These are phyloP conservation scores for Ogataea salicorniae DNA, from an alignment of 805 yeast genomes.

Conservation along the genomic window DNA sequence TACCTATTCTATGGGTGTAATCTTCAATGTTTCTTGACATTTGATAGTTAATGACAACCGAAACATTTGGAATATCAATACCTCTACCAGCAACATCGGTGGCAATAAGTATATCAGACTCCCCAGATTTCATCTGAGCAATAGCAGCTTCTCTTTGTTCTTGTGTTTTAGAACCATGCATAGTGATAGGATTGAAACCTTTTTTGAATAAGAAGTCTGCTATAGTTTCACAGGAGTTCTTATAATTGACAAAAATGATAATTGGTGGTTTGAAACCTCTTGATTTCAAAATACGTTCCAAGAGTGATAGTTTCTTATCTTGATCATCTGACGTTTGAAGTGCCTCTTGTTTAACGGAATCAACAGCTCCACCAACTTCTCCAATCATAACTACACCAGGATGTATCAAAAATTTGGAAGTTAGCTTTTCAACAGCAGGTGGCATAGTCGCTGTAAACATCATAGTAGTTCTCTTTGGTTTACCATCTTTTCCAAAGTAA, in stretches of 20 bases:
- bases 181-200: slow-evolving; percentile 48
- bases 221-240: slow-evolving; percentile 65
- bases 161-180: slow-evolving; percentile 88
- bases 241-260: slow-evolving; percentile 78
- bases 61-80: slow-evolving; percentile 82
- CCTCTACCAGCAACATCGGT: slow-evolving; percentile 98
- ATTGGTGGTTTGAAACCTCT: slow-evolving; percentile 46
- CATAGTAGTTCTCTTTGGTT: slow-evolving; percentile 56
- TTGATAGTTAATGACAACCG: slow-evolving; percentile 81
- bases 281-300: slow-evolving; percentile 34
- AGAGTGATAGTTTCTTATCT: slow-evolving; percentile 38
- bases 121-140: slow-evolving; percentile 48
- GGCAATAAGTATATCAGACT: slow-evolving; percentile 67
- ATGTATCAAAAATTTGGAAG: slow-evolving; percentile 51
- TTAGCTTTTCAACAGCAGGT: slow-evolving; percentile 59
- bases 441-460: slow-evolving; percentile 97
- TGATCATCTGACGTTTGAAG: slow-evolving; percentile 43
- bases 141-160: slow-evolving; percentile 80
- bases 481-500: slow-evolving; percentile 19
- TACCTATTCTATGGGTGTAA: slow-evolving; percentile 88
- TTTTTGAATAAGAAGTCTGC: slow-evolving; percentile 43
- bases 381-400: slow-evolving; percentile 71
- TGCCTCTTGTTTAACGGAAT: slow-evolving; percentile 65
- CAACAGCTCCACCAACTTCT: slow-evolving; percentile 57
- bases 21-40: slow-evolving; percentile 76